Evolutionary conservation across 108 stramenopile genomes (phyloP), one percentile per base, ranked within the genome.

Genomic region (Thalassiosira profunda): DNA sequence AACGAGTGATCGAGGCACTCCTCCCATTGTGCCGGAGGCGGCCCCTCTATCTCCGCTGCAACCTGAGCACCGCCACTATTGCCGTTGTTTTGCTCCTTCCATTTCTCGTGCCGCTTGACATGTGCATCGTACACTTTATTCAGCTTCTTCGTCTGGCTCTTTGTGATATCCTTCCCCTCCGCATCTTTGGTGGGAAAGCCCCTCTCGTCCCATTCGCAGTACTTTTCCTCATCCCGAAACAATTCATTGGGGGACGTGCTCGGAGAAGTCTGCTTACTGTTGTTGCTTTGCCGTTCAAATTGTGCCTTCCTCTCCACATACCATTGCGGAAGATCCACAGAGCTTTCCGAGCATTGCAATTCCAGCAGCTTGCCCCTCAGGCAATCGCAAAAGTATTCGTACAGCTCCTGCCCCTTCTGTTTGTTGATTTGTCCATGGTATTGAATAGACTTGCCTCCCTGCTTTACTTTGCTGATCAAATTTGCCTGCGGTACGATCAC

Each of bases 401-500:
- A 89, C 9, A 86, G 38, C 30, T 65, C 56, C 35, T 79, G 21
- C 12, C 88, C 88, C 43, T 49, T 31, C n/a, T 71, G 45, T 58
- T 89, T 89, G 38, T 72, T 61, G 20, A 82, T 74, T 48, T 89
- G 88, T 29, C 80, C 81, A 20, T 81, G 83, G 63, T 89, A 89
- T 63, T 89, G 88, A 18, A 89, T 82, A 1, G 87, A 85, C 54
- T 84, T 86, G 5, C 85, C 85, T 1, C 77, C 53, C 26, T 63
- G 70, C 51, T 82, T 84, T 1, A 73, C 79, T 58, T 85, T 89
- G 46, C 70, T 66, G 44, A 81, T 89, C 23, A 89, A 41, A 76
- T 86, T 89, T 4, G 88, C 85, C 63, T 89, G 88, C 6, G 88
- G 88, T 0, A 86, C 83, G 12, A 89, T 38, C 11, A 84, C 37